These are phyloP conservation scores for Calocybe indica DNA, from an alignment of 768 basidiomycete species.

Conservation along the genomic window DNA sequence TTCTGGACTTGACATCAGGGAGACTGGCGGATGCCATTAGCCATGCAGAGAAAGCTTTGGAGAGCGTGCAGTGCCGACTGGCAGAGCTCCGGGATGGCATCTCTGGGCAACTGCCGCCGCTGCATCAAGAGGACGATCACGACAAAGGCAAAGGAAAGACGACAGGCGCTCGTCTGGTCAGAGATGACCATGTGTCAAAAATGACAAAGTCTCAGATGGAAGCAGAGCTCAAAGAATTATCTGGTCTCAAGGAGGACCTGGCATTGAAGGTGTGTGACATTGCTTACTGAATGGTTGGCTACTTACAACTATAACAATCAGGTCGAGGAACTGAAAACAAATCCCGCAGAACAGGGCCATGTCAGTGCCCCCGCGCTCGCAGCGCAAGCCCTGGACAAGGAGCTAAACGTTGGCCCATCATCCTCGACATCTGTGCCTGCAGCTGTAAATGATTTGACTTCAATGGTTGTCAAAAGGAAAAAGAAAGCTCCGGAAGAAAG, in stretches of 20 bases:
- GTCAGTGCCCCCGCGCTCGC: conserved; percentile 65
- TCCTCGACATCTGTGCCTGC: conserved; percentile 25
- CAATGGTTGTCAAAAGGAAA: conserved; percentile 87
- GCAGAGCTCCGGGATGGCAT: conserved; percentile 48
- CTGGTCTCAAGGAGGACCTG: conserved; percentile 72
- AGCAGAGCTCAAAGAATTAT: conserved; percentile 73
- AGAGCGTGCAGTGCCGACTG: conserved; percentile 70
- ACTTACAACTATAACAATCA: conserved; percentile 17
- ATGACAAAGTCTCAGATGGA: conserved; percentile 74
- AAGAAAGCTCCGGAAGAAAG: conserved; percentile 42
- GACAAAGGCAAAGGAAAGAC: conserved; percentile 72
- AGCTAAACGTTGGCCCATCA: conserved; percentile 45
- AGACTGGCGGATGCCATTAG: conserved; percentile 74
- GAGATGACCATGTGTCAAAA: conserved; percentile 52
- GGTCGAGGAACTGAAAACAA: conserved; percentile 88
- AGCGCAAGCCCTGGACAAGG: conserved; percentile 65
- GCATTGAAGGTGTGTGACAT: conserved; percentile 61
- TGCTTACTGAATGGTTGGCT: not conserved
- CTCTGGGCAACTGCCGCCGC: conserved; percentile 28
- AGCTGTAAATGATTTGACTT: conserved; percentile 68
- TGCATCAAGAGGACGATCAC: conserved; percentile 29
- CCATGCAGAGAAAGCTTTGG: conserved; percentile 76
- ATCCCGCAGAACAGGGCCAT: conserved; percentile 53
- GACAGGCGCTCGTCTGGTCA: conserved; percentile 32
- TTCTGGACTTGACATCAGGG: conserved; percentile 85